These are phyloP conservation scores for Epichloe typhina DNA, from an alignment of 2,329 filamentous ascomycete species.

Conservation along the genomic window DNA sequence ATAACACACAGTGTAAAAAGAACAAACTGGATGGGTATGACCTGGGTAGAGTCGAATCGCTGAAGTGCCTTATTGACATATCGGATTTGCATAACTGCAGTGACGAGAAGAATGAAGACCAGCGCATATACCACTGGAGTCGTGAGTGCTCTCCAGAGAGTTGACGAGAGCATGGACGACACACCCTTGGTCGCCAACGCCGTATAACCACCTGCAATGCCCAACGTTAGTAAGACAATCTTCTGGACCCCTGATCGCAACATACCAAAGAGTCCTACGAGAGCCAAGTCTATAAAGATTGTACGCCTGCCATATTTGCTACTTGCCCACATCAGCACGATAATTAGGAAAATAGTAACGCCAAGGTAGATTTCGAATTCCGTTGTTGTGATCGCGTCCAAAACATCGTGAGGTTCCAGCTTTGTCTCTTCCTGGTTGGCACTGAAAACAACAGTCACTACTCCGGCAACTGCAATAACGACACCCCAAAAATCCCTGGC, in stretches of 20 bases:
- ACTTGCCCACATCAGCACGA: slow-evolving; percentile 68
- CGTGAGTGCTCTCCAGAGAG: slow-evolving; percentile 74
- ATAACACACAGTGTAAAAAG: slow-evolving; percentile 94
- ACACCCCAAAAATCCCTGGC: slow-evolving; percentile 79
- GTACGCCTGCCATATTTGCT: slow-evolving; percentile 71
- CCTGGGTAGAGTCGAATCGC: slow-evolving; percentile 91
- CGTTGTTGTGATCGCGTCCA: slow-evolving; percentile 72
- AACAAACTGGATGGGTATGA: slow-evolving; percentile 96
- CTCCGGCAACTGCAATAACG: slow-evolving; percentile 71
- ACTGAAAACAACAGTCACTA: slow-evolving; percentile 84
- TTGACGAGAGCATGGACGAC: slow-evolving; percentile 86
- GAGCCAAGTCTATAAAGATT: slow-evolving; percentile 81
- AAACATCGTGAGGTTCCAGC: slow-evolving; percentile 80
- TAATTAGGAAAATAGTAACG: slow-evolving; percentile 61
- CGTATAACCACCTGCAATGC: slow-evolving; percentile 71
- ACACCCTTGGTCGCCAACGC: slow-evolving; percentile 92
- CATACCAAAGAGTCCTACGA: slow-evolving; percentile 86
- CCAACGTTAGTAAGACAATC: background rate
- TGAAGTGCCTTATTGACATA: slow-evolving; percentile 85
- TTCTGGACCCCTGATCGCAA: slow-evolving; percentile 6
- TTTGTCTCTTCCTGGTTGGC: slow-evolving; percentile 83
- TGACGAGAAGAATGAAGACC: slow-evolving; percentile 63
- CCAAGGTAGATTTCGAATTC: slow-evolving; percentile 86
- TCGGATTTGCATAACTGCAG: slow-evolving; percentile 91
- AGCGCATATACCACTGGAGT: slow-evolving; percentile 87